phyloP scores from a whole-genome alignment of 2,329 filamentous ascomycete species.

The Hypoxylon sp. region DNA sequence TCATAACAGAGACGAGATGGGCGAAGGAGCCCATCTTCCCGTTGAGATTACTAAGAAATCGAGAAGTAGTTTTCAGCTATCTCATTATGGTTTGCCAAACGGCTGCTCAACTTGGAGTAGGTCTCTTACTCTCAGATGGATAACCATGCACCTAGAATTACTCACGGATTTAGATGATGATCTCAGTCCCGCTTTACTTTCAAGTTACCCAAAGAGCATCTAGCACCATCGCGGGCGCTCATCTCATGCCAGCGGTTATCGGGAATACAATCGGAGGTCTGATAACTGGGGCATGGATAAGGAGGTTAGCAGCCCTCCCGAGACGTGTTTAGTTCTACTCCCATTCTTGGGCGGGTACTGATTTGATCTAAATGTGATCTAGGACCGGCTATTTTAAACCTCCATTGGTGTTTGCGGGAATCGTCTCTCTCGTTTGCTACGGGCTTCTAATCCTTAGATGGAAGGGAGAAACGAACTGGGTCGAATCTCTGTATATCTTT shows the following conservation, averaged over 20 bases:
- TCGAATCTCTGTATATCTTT: slow-evolving; percentile 72
- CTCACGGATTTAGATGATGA: slow-evolving; percentile 66
- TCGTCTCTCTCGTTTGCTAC: slow-evolving; percentile 67
- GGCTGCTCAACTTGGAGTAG: slow-evolving; percentile 70
- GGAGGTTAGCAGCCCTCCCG: slow-evolving; percentile 53
- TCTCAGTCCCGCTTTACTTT: slow-evolving; percentile 78
- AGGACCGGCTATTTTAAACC: slow-evolving; percentile 73
- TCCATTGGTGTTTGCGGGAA: slow-evolving; percentile 65
- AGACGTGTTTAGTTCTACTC: not conserved
- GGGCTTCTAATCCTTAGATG: slow-evolving; percentile 68
- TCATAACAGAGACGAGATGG: slow-evolving; percentile 58
- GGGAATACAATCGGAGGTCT: slow-evolving; percentile 77
- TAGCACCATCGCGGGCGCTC: slow-evolving; percentile 70
- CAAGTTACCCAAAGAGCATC: slow-evolving; percentile 72
- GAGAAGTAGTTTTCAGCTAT: slow-evolving; percentile 68
- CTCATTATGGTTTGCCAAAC: slow-evolving; percentile 67
- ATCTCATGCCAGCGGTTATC: slow-evolving; percentile 76
- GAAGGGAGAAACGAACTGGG: slow-evolving; percentile 70
- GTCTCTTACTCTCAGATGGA: slow-evolving; percentile 45
- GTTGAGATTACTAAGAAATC: slow-evolving; percentile 65
- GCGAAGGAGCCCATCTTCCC: slow-evolving; percentile 72
- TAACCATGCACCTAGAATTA: slow-evolving; percentile 5
- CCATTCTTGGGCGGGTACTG: not conserved
- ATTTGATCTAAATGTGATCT: slow-evolving; percentile 4
- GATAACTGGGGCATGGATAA: slow-evolving; percentile 70